These are phyloP conservation scores for Allium fistulosum DNA, from an alignment of 106 monocot genomes.

Conservation along the genomic window DNA sequence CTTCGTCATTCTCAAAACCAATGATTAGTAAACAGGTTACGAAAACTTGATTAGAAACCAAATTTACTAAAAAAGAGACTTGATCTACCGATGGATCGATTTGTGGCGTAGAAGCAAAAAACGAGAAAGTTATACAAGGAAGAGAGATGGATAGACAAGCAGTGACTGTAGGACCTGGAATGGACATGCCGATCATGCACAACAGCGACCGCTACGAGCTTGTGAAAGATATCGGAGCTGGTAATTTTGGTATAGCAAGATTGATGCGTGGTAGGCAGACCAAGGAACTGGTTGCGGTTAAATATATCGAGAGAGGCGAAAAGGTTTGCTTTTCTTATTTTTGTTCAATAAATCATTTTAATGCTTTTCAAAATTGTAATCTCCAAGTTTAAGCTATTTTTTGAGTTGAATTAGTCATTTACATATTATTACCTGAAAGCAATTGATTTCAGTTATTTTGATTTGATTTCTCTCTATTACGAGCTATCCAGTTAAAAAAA, in stretches of 20 bases:
- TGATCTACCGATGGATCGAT: background rate
- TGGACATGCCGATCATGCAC: constrained; percentile 91
- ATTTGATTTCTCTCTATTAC: too few relatives aligned
- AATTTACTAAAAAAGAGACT: too few relatives aligned
- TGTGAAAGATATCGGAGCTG: constrained; percentile 81
- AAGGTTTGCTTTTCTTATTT: constrained; percentile 35
- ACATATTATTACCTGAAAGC: background rate
- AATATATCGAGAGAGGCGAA: constrained; percentile 84
- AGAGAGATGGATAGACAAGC: constrained; percentile 58
- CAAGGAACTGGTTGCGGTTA: constrained; percentile 80
- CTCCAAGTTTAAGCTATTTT: too few relatives aligned
- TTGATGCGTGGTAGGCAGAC: constrained; percentile 78
- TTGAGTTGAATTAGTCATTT: background rate
- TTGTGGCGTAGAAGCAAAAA: background rate
- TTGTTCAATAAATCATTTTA: too few relatives aligned
- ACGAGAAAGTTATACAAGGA: background rate
- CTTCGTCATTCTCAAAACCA: too few relatives aligned
- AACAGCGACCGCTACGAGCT: constrained; percentile 92
- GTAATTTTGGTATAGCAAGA: constrained; percentile 83
- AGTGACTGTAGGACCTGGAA: constrained; percentile 65
- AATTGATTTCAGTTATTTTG: too few relatives aligned
- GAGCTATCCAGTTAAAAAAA: too few relatives aligned
- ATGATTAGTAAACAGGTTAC: too few relatives aligned
- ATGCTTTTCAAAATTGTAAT: too few relatives aligned
- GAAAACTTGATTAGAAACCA: too few relatives aligned